phyloP scores from a whole-genome alignment of 2,329 filamentous ascomycete species.

The Dothiorella sarmentorum region DNA sequence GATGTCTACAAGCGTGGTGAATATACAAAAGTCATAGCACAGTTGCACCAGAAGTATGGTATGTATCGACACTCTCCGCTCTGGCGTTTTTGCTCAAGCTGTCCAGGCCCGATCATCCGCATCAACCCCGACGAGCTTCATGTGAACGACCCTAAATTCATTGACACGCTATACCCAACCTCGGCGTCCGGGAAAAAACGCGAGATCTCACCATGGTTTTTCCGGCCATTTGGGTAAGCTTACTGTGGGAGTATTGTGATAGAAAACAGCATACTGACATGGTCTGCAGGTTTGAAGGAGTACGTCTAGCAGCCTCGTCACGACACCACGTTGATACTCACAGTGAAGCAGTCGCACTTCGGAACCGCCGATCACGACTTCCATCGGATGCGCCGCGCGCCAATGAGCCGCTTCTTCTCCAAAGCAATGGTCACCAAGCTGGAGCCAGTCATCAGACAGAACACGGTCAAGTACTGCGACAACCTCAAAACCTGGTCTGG shows the following conservation, averaged over 20 bases:
- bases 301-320: too few relatives aligned
- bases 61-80: too few relatives aligned
- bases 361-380: slow-evolving; percentile 9
- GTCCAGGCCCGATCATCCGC: slow-evolving; percentile 39
- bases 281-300: background rate
- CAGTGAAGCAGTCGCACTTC: background rate
- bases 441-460: slow-evolving; percentile 14
- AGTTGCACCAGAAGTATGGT: background rate
- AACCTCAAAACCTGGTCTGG: slow-evolving; percentile 19
- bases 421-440: slow-evolving; percentile 16
- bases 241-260: too few relatives aligned
- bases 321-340: background rate
- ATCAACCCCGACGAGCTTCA: slow-evolving; percentile 44
- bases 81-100: too few relatives aligned
- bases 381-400: slow-evolving; percentile 25
- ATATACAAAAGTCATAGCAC: background rate
- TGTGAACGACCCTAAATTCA: slow-evolving; percentile 40
- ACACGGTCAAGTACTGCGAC: slow-evolving; percentile 13
- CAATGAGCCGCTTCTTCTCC: slow-evolving; percentile 21
- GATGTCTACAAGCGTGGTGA: background rate
- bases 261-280: background rate
- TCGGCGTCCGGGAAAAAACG: slow-evolving; percentile 20
- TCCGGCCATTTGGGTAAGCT: background rate
- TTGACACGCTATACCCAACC: slow-evolving; percentile 31
- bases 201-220: slow-evolving; percentile 8